Evolutionary conservation across 1,284 basidiomycete species (phyloP), one percentile per base, ranked within the genome.

Genomic region (Testicularia cyperi): DNA sequence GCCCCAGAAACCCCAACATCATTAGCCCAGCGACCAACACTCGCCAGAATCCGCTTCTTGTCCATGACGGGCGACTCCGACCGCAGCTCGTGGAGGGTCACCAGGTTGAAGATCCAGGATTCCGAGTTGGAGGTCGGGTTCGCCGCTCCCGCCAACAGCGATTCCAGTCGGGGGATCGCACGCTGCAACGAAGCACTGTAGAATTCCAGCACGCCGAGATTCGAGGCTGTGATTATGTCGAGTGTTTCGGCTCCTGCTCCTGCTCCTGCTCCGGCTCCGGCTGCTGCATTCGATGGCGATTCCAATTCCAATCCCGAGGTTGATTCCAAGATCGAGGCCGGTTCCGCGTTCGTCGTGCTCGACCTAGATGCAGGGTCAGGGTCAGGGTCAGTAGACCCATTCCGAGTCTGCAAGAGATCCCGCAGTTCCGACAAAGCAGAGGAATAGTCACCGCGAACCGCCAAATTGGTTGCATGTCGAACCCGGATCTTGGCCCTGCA

Each of bases 61-160:
- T 38, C 45, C n/a, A 62, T 25, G 1, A 57, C 47, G 8, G 10
- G 26, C 18, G 4, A 48, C 45, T 5, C 36, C 39, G 2, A 51
- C 39, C 14, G 33, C 15, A 67, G 48, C 31, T 70, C 67, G 49
- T 64, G 65, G n/a, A 70, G 51, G 13, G 67, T 70, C 14, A 45
- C 47, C 7, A 55, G 30, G 28, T 68, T 68, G 58, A 68, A 68
- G 19, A 68, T 30, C 8, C 65, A 39, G 24, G 55, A 38, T n/a
- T 68, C 65, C 0, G 44, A 37, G 6, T 23, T 38, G 4, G 43
- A 42, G 1, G 48, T 28, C 12, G 20, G 27, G 0, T 38, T 37
- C 1, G 65, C 43, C 2, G 48, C 18, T 2, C 12, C 14, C 1
- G 26, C 10, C 5, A 68, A 34, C 0, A 53, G 36, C 1, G 1